Evolutionary conservation across 148 eudicot genomes (phyloP).

Genomic region (Persicaria tinctoria): DNA sequence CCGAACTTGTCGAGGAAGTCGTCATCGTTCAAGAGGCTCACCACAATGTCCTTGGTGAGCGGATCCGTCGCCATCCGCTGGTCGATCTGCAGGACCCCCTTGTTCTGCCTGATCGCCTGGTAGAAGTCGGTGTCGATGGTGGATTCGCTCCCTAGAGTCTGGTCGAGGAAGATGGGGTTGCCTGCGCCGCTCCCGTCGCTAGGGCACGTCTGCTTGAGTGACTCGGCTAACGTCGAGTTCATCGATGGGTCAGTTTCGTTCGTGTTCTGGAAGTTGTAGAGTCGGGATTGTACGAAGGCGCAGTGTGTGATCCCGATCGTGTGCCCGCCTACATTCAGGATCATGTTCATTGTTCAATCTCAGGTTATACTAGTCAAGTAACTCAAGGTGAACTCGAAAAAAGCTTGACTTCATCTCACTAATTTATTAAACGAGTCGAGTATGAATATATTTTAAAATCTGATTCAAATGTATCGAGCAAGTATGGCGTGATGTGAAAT

Average conservation of each 20-base stretch:
- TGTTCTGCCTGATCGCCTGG: conserved; percentile 11
- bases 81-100: conserved; percentile 21
- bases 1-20: conserved; percentile 16
- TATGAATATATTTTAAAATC: too few relatives aligned
- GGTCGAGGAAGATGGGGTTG: conserved; percentile 14
- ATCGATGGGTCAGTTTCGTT: conserved; percentile 19
- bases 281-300: conserved; percentile 16
- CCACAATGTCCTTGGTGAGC: conserved; percentile 2
- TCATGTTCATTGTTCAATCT: background rate
- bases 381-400: too few relatives aligned
- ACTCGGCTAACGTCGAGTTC: conserved; percentile 13
- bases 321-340: conserved; percentile 11
- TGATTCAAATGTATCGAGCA: too few relatives aligned
- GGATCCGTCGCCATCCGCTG: conserved; percentile 17
- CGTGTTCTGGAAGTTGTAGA: conserved; percentile 22
- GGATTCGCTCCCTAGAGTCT: conserved; percentile 11
- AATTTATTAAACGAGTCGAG: too few relatives aligned
- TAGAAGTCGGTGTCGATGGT: conserved; percentile 19
- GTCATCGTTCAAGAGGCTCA: background rate
- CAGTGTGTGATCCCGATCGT: conserved; percentile 20
- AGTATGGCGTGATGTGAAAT: too few relatives aligned
- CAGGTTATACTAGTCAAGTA: too few relatives aligned
- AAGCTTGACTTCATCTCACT: too few relatives aligned
- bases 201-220: conserved; percentile 14
- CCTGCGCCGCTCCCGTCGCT: conserved; percentile 3